These are phyloP conservation scores for Paramecium bursaria DNA, from an alignment of 73 alveolate genomes.

Conservation along the genomic window DNA sequence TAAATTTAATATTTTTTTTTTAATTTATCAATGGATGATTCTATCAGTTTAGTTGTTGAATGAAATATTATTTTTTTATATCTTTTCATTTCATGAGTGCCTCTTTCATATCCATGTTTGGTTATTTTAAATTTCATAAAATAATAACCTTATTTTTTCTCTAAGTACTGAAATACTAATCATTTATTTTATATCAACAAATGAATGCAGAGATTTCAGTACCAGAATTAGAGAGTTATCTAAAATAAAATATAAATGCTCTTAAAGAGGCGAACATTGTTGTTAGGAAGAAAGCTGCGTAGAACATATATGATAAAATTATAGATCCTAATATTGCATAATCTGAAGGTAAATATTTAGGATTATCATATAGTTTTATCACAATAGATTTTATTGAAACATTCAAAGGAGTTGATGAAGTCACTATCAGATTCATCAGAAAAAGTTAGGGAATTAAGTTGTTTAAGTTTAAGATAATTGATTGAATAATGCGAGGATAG, in stretches of 20 bases:
- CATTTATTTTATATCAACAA: too few species aligned
- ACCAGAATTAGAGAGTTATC: conserved; percentile 47
- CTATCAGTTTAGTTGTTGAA: too few species aligned
- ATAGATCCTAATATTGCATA: conserved; percentile 43
- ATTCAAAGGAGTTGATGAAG: conserved; percentile 38
- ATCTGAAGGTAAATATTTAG: conserved; percentile 28
- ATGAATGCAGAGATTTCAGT: too few species aligned
- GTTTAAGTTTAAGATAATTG: not conserved
- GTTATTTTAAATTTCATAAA: too few species aligned
- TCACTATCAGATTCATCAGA: conserved; percentile 57
- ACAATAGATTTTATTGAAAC: conserved; percentile 45
- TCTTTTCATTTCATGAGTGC: too few species aligned
- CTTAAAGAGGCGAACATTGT: not conserved
- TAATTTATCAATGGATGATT: too few species aligned
- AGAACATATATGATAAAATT: conserved; percentile 12
- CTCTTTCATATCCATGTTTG: too few species aligned
- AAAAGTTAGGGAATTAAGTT: conserved; percentile 52
- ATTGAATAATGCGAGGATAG: conserved; percentile 53
- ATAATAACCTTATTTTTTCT: too few species aligned
- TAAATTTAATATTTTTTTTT: too few species aligned
- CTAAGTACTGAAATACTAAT: too few species aligned
- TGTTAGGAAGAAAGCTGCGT: conserved; percentile 9
- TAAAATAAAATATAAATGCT: conserved; percentile 20
- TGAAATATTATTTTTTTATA: too few species aligned
- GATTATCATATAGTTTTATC: conserved; percentile 24